Evolutionary conservation across 208 protist genomes (phyloP), one percentile per base, ranked within the genome.

Genomic region (Leishmania guyanensis): DNA sequence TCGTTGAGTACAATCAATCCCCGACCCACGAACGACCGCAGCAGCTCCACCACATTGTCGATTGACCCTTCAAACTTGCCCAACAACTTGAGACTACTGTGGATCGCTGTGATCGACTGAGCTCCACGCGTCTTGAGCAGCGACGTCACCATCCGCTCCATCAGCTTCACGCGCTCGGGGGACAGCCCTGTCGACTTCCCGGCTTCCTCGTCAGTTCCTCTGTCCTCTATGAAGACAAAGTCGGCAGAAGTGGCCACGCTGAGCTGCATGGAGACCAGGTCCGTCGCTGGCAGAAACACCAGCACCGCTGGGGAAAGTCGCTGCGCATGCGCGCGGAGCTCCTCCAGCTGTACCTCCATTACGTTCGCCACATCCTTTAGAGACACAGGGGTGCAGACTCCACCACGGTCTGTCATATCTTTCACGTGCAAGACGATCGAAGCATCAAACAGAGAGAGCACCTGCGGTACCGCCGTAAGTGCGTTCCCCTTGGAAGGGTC

Each of bases 51-150:
- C 77, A 95, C 80, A 51, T 96, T 92, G 26, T 88, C 87, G 56
- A 83, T 46, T 3, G 75, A 90, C 33, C 90, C 91, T 53, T 86
- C 73, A 66, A 94, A 95, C 69, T 92, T 81, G 22, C 84, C 90
- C 74, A 97, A 88, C 86, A 95, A 87, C 78, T 95, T 96, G 84
- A 97, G 84, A 81, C 93, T 96, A 85, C 92, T 96, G 78, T 94
- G 89, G 29, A 97, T 95, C 60, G 95, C 92, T 26, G 84, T 89
- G 10, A 83, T 80, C 36, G 92, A 82, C 74, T 94, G 90, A 36
- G 92, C 66, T 1, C 83, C 88, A 17, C 87, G 66, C 3, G 88
- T 88, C 80, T 92, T 92, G 53, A 97, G 88, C 80, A 96, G 90
- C 39, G 94, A 89, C 43, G 80, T 92, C 75, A 92, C 80, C 88